Percentiles rank a stretch among this genome's conserved stretches.
Conservation (phyloP, 495 filamentous ascomycete genomes). For the Pseudoneurospora amorphoporcata region DNA sequence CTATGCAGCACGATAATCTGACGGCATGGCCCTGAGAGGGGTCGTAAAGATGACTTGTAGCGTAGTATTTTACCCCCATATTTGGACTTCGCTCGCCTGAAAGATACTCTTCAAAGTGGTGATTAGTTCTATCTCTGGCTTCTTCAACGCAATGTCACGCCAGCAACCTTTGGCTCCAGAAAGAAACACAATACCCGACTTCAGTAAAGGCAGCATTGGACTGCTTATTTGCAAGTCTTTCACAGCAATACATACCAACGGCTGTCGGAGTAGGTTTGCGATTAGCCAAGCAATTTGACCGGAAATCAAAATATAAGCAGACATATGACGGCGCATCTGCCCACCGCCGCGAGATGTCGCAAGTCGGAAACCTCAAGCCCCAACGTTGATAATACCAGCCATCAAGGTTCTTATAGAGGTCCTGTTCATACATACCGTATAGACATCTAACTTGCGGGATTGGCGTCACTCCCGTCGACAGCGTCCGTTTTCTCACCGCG, state of each 20-base stretch:
- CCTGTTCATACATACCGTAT: background rate
- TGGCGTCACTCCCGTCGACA: background rate
- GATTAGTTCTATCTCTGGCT: background rate
- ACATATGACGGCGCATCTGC: background rate
- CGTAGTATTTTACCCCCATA: background rate
- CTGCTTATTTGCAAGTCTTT: background rate
- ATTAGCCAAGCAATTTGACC: background rate
- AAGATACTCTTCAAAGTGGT: background rate
- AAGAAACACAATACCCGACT: background rate
- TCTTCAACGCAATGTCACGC: background rate
- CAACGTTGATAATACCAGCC: background rate
- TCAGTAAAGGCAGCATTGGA: background rate
- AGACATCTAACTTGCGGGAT: background rate
- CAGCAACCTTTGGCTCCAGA: background rate
- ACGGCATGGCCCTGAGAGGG: conserved; percentile 3
- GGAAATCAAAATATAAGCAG: background rate
- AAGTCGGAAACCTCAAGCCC: background rate
- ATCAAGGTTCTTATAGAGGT: background rate
- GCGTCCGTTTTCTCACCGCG: background rate
- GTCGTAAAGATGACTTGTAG: background rate
- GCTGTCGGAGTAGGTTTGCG: background rate
- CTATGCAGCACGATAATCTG: conserved; percentile 16
- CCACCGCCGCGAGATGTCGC: background rate
- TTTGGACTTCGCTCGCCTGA: background rate
- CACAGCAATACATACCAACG: background rate